These are phyloP conservation scores for Vitis vinifera DNA, from an alignment of 164 flowering plant species.

Conservation along the genomic window ASM3070453v1 NC_081808.1:3304001-3304500, in stretches of 20 bases:
- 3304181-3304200: conserved; percentile 91
- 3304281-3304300: neutral
- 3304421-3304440: neutral
- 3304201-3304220: conserved; percentile 28
- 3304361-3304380: too few species aligned
- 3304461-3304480: neutral
- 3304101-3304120: conserved; percentile 79
- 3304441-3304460: neutral
- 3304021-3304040: conserved; percentile 96
- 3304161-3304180: conserved; percentile 88
- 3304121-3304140: conserved; percentile 90
- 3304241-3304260: neutral
- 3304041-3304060: conserved; percentile 98
- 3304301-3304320: too few species aligned
- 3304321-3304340: too few species aligned
- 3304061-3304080: conserved; percentile 94
- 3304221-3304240: neutral
- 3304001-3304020: conserved; percentile 88
- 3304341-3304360: too few species aligned
- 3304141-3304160: conserved; percentile 81
- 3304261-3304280: neutral
- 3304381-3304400: too few species aligned
- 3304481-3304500: neutral
- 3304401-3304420: too few species aligned
- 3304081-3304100: conserved; percentile 63